These are phyloP conservation scores for Russula lepida DNA, from an alignment of 768 basidiomycete genomes.

Conservation along the genomic window DNA sequence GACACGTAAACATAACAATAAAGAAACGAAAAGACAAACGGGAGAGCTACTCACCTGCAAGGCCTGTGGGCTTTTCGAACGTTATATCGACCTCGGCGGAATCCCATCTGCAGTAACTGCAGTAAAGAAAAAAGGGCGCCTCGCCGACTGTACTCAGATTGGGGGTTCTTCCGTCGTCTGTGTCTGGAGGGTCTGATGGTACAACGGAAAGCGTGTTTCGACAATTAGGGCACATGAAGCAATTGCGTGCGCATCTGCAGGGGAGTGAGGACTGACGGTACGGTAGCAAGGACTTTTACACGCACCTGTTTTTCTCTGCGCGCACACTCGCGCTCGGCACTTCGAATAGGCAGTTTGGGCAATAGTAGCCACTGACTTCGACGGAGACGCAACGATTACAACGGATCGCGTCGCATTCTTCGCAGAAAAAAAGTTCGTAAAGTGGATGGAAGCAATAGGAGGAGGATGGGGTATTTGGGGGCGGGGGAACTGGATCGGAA, in stretches of 20 bases:
- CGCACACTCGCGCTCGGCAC: slow-evolving; percentile 98
- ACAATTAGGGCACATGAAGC: slow-evolving; percentile 94
- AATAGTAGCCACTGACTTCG: slow-evolving; percentile 96
- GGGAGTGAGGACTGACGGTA: background rate
- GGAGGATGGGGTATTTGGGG: slow-evolving; percentile 69
- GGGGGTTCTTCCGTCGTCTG: slow-evolving; percentile 46
- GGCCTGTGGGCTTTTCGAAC: slow-evolving; percentile 94
- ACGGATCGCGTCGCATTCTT: slow-evolving; percentile 93
- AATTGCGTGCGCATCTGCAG: slow-evolving; percentile 89
- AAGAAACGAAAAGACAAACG: background rate
- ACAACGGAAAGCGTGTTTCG: slow-evolving; percentile 84
- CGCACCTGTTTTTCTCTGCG: slow-evolving; percentile 91
- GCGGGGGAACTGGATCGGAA: slow-evolving; percentile 51
- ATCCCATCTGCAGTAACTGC: slow-evolving; percentile 92
- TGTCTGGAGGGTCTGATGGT: slow-evolving; percentile 73
- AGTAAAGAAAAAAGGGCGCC: slow-evolving; percentile 86
- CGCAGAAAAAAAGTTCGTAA: slow-evolving; percentile 88
- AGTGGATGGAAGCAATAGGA: slow-evolving; percentile 77
- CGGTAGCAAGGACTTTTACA: background rate
- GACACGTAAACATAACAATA: background rate
- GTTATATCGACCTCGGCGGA: slow-evolving; percentile 84
- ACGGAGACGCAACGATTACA: slow-evolving; percentile 88
- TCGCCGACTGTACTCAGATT: slow-evolving; percentile 60
- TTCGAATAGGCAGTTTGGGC: slow-evolving; percentile 97
- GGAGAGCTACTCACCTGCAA: slow-evolving; percentile 57